These are phyloP conservation scores for Scedosporium dehoogii DNA, from an alignment of 2,329 filamentous ascomycete genomes.

Conservation along the genomic window DNA sequence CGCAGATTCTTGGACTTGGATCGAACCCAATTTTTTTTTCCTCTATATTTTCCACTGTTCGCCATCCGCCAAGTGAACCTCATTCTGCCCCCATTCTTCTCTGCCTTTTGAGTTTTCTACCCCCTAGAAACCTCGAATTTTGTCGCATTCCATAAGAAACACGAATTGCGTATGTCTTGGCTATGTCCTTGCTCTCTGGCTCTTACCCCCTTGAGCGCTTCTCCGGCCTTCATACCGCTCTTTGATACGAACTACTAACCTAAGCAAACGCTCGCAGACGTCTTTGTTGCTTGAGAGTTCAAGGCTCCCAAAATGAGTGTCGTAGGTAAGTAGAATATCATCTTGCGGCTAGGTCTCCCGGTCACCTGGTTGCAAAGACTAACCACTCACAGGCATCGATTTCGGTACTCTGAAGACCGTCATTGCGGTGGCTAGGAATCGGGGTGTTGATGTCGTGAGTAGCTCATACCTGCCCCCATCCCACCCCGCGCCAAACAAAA, in stretches of 20 bases:
- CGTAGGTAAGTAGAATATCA: slow-evolving; percentile 34
- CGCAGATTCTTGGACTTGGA: not conserved
- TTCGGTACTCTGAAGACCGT: slow-evolving; percentile 95
- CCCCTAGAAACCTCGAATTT: not conserved
- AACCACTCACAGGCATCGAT: slow-evolving; percentile 60
- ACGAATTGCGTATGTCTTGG: not conserved
- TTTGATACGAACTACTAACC: not conserved
- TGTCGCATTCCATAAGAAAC: not conserved
- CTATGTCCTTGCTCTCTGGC: not conserved
- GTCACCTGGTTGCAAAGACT: not conserved
- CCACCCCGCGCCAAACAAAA: not conserved
- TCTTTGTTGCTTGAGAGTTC: not conserved
- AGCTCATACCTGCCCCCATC: slow-evolving; percentile 3
- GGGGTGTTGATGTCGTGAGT: slow-evolving; percentile 97
- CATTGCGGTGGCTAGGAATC: slow-evolving; percentile 94
- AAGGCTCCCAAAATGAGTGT: slow-evolving; percentile 37
- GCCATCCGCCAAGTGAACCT: not conserved
- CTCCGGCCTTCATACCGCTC: not conserved
- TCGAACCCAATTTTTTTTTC: slow-evolving; percentile 2
- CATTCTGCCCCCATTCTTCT: not conserved
- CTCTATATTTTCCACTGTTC: not conserved
- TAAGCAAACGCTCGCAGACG: not conserved
- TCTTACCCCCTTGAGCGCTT: not conserved
- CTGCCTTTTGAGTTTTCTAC: not conserved
- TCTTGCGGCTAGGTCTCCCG: not conserved